Evolutionary conservation across 2,329 filamentous ascomycete genomes (phyloP).

Genomic region (Diaporthe ilicicola): DNA sequence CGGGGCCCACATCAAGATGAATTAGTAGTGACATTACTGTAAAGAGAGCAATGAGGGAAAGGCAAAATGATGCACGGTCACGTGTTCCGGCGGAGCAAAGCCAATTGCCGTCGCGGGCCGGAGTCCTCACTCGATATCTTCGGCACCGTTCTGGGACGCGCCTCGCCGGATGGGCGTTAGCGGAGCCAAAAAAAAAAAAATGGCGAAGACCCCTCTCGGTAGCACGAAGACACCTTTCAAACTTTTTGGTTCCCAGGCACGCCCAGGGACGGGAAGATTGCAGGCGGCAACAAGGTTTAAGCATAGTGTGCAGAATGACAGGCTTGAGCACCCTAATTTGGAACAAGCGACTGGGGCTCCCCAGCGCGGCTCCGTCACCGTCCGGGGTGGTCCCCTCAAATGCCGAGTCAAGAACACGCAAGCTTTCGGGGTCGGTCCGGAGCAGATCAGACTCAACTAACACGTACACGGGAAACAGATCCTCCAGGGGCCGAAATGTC

Average conservation of each 20-base stretch:
- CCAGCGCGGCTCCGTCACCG: neutral
- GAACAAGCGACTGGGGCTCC: neutral
- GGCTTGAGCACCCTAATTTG: neutral
- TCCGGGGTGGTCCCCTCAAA: neutral
- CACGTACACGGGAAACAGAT: constrained; percentile 4
- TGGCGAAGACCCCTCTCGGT: neutral
- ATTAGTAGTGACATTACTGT: neutral
- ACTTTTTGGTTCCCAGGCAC: neutral
- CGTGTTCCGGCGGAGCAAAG: neutral
- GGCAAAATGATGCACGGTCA: neutral
- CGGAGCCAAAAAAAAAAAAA: no score
- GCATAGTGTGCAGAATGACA: neutral
- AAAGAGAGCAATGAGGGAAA: neutral
- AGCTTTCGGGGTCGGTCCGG: constrained; percentile 8
- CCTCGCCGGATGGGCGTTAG: neutral
- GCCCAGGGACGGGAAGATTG: neutral
- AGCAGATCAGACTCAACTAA: constrained; percentile 8
- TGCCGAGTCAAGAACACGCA: constrained; percentile 8
- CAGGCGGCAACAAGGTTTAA: constrained; percentile 5
- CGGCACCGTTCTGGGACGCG: neutral
- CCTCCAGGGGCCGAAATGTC: neutral
- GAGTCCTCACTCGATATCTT: neutral
- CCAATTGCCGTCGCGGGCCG: no score
- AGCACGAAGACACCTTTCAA: neutral
- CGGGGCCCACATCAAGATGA: no score